Conservation (phyloP, 305 asterid genomes). For the Solanum chacoense region DNA sequence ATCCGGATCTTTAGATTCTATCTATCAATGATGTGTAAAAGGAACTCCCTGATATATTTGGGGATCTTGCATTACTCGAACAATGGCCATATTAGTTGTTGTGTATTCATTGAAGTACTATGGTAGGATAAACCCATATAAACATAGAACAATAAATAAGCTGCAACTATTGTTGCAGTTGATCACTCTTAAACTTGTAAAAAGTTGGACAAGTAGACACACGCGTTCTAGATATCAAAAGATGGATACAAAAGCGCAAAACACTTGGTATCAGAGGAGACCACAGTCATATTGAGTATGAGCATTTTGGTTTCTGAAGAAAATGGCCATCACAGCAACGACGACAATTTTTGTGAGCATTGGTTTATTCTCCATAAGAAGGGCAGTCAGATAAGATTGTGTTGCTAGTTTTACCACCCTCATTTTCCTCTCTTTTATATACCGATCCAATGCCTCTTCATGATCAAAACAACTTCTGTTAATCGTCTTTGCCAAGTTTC, state of each 20-base stretch:
- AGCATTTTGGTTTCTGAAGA: conserved; percentile 16
- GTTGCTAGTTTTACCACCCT: conserved; percentile 20
- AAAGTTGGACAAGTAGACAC: background rate
- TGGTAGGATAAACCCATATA: background rate
- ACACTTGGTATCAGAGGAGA: background rate
- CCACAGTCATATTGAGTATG: conserved; percentile 33
- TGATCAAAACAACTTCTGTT: background rate
- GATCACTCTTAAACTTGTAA: background rate
- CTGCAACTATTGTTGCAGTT: background rate
- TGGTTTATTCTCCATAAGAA: conserved; percentile 6
- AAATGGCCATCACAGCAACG: conserved; percentile 1
- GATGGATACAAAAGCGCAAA: background rate
- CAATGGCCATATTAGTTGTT: background rate
- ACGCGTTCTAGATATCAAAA: background rate
- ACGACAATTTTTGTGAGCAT: background rate
- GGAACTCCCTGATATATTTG: background rate
- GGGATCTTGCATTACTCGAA: background rate
- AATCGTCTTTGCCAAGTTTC: conserved; percentile 14
- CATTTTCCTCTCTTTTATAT: conserved; percentile 27
- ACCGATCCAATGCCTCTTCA: conserved; percentile 16
- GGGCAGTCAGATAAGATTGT: conserved; percentile 18
- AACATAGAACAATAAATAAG: background rate
- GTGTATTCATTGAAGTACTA: background rate
- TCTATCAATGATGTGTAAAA: background rate
- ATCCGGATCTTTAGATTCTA: background rate